Evolutionary conservation across 2,329 filamentous ascomycete genomes (phyloP), one percentile per base, ranked within the genome.

Genomic region (Cladosporium sp.): DNA sequence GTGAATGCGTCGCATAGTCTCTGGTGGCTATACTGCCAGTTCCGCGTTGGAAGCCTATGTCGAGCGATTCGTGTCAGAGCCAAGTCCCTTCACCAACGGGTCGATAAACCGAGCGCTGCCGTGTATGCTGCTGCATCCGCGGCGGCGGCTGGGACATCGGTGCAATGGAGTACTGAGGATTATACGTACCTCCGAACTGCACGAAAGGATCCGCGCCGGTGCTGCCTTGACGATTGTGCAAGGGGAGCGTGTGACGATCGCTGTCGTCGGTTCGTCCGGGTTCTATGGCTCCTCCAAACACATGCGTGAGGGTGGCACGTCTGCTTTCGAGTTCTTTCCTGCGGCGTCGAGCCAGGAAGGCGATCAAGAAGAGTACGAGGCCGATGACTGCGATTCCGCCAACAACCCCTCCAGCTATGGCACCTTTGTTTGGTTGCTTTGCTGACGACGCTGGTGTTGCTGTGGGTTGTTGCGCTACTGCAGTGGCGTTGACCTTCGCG

Each of bases 141-240:
- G 43, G 47, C 59, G 61, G 51, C 65, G 66, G 51, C 66, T 68
- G 56, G 66, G 65, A 62, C 64, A 60, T 42, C 66, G 65, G 51
- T 65, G 64, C 51, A 61, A 59, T 56, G 61, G 64, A 57, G 37
- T 50, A 58, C 37, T 58, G 45, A 22, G 58, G 45, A 34, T 60
- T 59, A 42, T 59, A 63, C 67, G 65, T 61, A 70, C 69, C 69
- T 68, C 66, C 69, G 55, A 63, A 63, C 19, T 65, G 61, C 38
- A 63, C 63, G 51, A 68, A 70, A 15, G 66, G 58, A 47, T 70
- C 66, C 36, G 69, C 61, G 5, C 63, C 55, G 2, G 65, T 68
- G 49, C 65, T 69, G 11, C 60, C 63, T 6, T 61, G 55, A n/a
- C 66, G 64, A 28, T 59, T 55, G 45, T 68, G 65, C 4, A 59